Evolutionary conservation across 805 yeast genomes (phyloP).

Genomic region (Metschnikowia henanensis): DNA sequence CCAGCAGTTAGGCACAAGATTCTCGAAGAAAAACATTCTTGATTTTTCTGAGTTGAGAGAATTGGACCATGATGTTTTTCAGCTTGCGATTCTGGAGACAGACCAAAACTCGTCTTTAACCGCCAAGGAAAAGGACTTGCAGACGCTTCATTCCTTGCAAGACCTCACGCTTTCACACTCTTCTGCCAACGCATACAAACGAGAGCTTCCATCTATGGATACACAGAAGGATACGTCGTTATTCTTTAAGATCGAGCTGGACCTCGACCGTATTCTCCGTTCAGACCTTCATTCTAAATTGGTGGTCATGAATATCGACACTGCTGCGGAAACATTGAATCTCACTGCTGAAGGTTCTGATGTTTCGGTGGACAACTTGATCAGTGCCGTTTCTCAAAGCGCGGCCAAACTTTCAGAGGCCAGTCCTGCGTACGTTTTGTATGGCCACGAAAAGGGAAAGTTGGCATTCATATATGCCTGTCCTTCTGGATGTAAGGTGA

Average conservation of each 20-base stretch:
- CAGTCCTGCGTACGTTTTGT: constrained; percentile 60
- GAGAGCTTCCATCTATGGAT: constrained; percentile 39
- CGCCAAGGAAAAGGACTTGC: constrained; percentile 54
- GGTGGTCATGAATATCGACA: constrained; percentile 52
- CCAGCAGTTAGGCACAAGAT: constrained; percentile 69
- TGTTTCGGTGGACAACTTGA: constrained; percentile 22
- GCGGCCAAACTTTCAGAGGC: constrained; percentile 27
- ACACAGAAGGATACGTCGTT: constrained; percentile 9
- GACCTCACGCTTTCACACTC: constrained; percentile 27
- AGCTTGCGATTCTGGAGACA: constrained; percentile 12
- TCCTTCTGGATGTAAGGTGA: constrained; percentile 87
- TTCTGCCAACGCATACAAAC: constrained; percentile 11
- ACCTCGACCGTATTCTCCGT: constrained; percentile 23
- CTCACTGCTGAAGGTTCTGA: constrained; percentile 20
- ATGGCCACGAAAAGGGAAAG: constrained; percentile 39
- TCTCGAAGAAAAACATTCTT: constrained; percentile 40
- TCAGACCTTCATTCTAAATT: constrained; percentile 28
- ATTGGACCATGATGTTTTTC: constrained; percentile 49
- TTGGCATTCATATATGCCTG: constrained; percentile 76
- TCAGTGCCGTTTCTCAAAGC: constrained; percentile 19
- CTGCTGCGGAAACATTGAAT: constrained; percentile 41
- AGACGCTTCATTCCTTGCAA: constrained; percentile 40
- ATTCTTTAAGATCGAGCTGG: constrained; percentile 17
- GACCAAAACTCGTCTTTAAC: constrained; percentile 50
- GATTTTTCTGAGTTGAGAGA: constrained; percentile 60